Base-by-base conservation (phyloP, 2,329 filamentous ascomycete genomes). In the Colletotrichum neosansevieriae region DNA sequence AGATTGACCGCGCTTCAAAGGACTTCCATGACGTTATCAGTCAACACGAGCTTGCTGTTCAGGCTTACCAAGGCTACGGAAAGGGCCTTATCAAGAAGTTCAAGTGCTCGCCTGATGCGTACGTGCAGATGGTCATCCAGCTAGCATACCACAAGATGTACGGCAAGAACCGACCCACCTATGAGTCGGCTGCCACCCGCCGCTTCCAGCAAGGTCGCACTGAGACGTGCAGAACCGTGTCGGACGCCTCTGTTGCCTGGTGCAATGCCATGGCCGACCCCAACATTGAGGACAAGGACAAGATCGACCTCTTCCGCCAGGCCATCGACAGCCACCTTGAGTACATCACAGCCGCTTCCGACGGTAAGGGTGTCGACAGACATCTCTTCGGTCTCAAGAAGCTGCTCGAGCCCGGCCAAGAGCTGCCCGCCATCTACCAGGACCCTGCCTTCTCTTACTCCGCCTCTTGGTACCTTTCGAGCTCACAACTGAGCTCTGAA, bases 51-150 rank as follows among this genome's bases (percentile, higher is more conserved):
- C 90, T 99, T 51, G 89, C 92, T 21, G 94, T 99, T 3, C 95
- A 98, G 80, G 92, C 94, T 32, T 99, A 97, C 85, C 94, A 98
- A 81, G 95, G 91, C 75, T 99, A 99, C 80, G 96, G 96, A 79
- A 99, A 99, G 85, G 94, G 94, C 29, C 85, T 99, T 70, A 98
- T 99, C 86, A 99, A 99, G 90, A 97, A 97, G 82, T 98, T 99
- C 90, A 97, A 94, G 84, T 97, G 93, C 88, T 97, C 93, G 29
- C 96, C 96, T 34, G 97, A 99, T 76, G 96, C 95, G 36, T 99
- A 97, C 80, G 94, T 98, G 47, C 96, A 99, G 83, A 96, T 99
- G 94, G 85, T 98, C 79, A 99, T 99, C 79, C 96, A 99, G 81
- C 89, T 98, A 60, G 96, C 96, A 44, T 99, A 99, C 86, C 91